Evolutionary conservation across 2,329 filamentous ascomycete genomes (phyloP).

Genomic region (Aspergillus sp.): DNA sequence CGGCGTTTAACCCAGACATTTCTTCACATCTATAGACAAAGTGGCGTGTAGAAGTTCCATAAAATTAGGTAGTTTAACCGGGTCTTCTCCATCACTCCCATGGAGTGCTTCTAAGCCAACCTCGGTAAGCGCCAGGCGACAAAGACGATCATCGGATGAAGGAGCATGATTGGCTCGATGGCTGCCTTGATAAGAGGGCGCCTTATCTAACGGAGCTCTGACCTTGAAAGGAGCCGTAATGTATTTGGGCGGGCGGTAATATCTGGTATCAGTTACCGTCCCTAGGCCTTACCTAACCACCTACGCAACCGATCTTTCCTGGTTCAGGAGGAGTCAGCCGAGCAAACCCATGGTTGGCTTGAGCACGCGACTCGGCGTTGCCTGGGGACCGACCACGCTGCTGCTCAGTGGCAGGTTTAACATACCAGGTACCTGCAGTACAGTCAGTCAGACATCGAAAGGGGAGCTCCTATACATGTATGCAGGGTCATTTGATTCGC

Average conservation of each 20-base stretch:
- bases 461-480: neutral
- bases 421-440: conserved; percentile 10
- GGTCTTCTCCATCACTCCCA: neutral
- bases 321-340: conserved; percentile 10
- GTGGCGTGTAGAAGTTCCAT: neutral
- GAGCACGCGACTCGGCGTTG: conserved; percentile 11
- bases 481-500: conserved; percentile 10
- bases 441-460: neutral
- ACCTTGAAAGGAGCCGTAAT: conserved; percentile 1
- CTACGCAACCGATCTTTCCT: conserved; percentile 1
- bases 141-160: neutral
- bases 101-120: neutral
- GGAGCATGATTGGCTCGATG: neutral
- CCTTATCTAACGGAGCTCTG: conserved; percentile 7
- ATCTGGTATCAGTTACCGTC: neutral
- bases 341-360: conserved; percentile 4
- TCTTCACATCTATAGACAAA: neutral
- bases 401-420: neutral
- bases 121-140: conserved; percentile 2
- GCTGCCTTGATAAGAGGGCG: conserved; percentile 4
- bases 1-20: neutral
- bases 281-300: neutral
- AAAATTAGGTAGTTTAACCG: neutral
- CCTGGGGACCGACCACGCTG: conserved; percentile 8
- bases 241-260: neutral